Conservation (phyloP, 176 grass and related monocot species). For the Hsuehochloa calcarea region DNA sequence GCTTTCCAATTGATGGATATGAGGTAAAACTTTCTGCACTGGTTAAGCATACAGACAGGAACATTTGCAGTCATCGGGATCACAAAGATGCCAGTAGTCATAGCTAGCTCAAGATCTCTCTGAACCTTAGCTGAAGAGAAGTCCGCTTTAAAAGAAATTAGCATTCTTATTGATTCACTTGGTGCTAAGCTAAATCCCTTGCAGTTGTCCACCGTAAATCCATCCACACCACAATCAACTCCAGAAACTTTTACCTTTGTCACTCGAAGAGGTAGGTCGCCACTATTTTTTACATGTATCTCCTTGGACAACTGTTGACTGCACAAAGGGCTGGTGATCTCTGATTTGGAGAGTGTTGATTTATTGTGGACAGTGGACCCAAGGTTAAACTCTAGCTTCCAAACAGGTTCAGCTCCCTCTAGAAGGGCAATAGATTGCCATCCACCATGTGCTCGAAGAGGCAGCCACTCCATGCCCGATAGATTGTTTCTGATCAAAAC, state of each 20-base stretch:
- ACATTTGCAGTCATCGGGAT: constrained; percentile 84
- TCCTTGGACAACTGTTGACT: constrained; percentile 66
- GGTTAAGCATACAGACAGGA: constrained; percentile 61
- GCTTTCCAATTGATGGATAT: constrained; percentile 51
- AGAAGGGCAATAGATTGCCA: constrained; percentile 69
- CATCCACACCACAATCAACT: constrained; percentile 73
- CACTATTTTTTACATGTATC: constrained; percentile 87
- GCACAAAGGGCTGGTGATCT: constrained; percentile 48
- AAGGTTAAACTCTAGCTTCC: constrained; percentile 86
- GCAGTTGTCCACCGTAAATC: constrained; percentile 66
- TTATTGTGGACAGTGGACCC: constrained; percentile 44
- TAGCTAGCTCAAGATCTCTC: constrained; percentile 82
- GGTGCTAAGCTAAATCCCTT: constrained; percentile 75
- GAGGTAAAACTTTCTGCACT: constrained; percentile 67
- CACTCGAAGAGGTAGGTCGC: constrained; percentile 81
- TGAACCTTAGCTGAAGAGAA: constrained; percentile 70
- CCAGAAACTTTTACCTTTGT: constrained; percentile 81
- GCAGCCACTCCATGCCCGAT: constrained; percentile 78
- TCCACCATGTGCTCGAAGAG: constrained; percentile 74
- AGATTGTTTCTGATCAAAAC: constrained; percentile 83
- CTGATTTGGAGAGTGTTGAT: constrained; percentile 37
- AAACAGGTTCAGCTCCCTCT: constrained; percentile 72
- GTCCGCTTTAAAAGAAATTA: constrained; percentile 70
- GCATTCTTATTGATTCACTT: constrained; percentile 63
- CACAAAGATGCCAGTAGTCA: constrained; percentile 70